Conservation (phyloP, 2,329 filamentous ascomycete species). For the Colletotrichum abscissum region DNA sequence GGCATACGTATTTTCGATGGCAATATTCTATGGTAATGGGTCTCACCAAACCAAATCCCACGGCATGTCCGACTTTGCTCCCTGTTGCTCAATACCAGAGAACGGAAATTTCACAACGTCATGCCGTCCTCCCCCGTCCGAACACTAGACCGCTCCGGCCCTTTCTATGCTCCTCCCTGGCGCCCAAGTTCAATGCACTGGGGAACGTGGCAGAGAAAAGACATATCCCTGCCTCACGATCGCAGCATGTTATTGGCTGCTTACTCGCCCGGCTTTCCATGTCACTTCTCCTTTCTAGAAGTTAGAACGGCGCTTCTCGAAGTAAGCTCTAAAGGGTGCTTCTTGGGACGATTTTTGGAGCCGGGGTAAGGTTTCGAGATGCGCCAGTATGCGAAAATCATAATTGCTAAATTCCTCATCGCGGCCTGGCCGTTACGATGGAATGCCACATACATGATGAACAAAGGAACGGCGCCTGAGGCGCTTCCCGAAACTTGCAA, state of each 20-base stretch:
- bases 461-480: conserved; percentile 1
- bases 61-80: background rate
- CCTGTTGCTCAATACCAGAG: conserved; percentile 5
- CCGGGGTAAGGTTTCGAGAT: background rate
- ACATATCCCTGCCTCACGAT: conserved; percentile 1
- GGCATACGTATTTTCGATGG: background rate
- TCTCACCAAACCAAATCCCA: background rate
- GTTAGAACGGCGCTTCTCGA: conserved; percentile 2
- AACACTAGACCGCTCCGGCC: background rate
- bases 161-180: conserved; percentile 14
- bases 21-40: background rate
- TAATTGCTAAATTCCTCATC: background rate
- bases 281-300: background rate
- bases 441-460: background rate
- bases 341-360: background rate
- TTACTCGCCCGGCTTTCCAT: background rate
- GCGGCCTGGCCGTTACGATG: background rate
- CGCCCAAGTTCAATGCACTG: conserved; percentile 9
- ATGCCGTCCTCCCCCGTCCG: conserved; percentile 20
- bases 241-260: background rate
- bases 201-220: background rate
- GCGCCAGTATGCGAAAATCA: background rate
- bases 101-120: conserved; percentile 34
- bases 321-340: conserved; percentile 3
- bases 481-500: background rate